A percentile compares a stretch with the other conserved stretches of the same genome.
Conservation (phyloP, 306 rosid species). For the Malus fusca region DNA sequence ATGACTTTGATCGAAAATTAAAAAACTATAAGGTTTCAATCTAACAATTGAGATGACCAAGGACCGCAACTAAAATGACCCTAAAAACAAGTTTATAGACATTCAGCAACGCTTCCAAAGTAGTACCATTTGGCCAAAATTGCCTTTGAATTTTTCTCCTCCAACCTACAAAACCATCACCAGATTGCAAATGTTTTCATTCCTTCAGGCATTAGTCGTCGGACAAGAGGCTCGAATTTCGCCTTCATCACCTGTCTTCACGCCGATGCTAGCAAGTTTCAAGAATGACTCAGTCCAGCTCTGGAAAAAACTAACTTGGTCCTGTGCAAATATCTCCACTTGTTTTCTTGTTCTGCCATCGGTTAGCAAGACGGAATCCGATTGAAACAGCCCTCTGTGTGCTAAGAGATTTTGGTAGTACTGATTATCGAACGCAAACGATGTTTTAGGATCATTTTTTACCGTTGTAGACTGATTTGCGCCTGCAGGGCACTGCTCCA, state of each 20-base stretch:
- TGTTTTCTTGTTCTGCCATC: conserved; percentile 36
- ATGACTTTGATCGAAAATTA: too few relatives aligned
- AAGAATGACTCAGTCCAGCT: conserved; percentile 62
- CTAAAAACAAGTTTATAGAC: neutral
- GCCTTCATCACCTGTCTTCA: conserved; percentile 54
- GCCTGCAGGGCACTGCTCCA: conserved; percentile 38
- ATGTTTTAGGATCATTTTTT: conserved; percentile 59
- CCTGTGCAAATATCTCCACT: conserved; percentile 50
- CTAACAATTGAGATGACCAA: too few relatives aligned
- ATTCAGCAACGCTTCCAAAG: neutral
- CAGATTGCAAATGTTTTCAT: neutral
- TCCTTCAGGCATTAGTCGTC: conserved; percentile 23
- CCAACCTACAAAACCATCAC: neutral
- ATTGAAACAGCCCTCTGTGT: conserved; percentile 66
- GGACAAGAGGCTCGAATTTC: conserved; percentile 63
- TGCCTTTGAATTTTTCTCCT: neutral
- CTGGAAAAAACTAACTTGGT: conserved; percentile 50
- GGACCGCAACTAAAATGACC: too few relatives aligned
- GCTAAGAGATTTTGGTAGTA: conserved; percentile 50
- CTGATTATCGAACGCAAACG: conserved; percentile 61
- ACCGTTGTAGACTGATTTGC: conserved; percentile 43
- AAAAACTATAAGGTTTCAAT: too few relatives aligned
- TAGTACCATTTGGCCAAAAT: neutral
- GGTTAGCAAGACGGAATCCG: conserved; percentile 56
- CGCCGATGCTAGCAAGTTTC: conserved; percentile 59